These are phyloP conservation scores for Colletotrichum zoysiae DNA, from an alignment of 2,329 filamentous ascomycete species.

Conservation along the genomic window DNA sequence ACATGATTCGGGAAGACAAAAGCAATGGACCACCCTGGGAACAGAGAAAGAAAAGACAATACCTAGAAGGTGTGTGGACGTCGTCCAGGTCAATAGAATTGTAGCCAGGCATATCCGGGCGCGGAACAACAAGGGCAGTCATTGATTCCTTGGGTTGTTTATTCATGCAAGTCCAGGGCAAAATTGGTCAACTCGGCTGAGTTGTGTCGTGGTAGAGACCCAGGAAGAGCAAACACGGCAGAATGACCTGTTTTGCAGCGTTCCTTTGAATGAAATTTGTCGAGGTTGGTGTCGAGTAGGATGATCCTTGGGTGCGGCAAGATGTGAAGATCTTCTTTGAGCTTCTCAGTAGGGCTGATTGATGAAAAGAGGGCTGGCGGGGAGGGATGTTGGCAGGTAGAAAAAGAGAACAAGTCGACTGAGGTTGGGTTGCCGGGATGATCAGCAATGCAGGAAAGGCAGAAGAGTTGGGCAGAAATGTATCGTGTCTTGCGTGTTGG, in stretches of 20 bases:
- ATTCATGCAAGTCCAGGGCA: slow-evolving; percentile 43
- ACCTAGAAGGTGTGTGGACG: slow-evolving; percentile 72
- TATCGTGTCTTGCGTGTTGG: slow-evolving; percentile 47
- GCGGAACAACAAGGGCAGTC: slow-evolving; percentile 63
- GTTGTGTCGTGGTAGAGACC: slow-evolving; percentile 32
- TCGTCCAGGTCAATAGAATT: slow-evolving; percentile 69
- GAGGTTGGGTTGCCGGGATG: slow-evolving; percentile 41
- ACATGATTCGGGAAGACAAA: slow-evolving; percentile 47
- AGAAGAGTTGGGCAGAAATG: slow-evolving; percentile 46
- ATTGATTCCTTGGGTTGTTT: slow-evolving; percentile 58
- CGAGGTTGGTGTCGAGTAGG: slow-evolving; percentile 34
- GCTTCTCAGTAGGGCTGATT: slow-evolving; percentile 36
- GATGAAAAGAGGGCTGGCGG: slow-evolving; percentile 33
- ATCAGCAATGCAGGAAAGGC: slow-evolving; percentile 42
- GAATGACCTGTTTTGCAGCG: slow-evolving; percentile 27
- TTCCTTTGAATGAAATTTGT: slow-evolving; percentile 35
- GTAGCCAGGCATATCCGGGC: slow-evolving; percentile 67
- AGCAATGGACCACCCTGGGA: slow-evolving; percentile 58
- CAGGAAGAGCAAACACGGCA: slow-evolving; percentile 28
- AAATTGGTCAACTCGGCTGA: slow-evolving; percentile 37
- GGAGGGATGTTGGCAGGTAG: slow-evolving; percentile 40
- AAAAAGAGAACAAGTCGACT: slow-evolving; percentile 35
- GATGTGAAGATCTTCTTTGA: slow-evolving; percentile 41
- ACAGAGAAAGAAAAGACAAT: slow-evolving; percentile 65
- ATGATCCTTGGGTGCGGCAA: slow-evolving; percentile 43